phyloP scores from a whole-genome alignment of 192 early-diverging fungal species.

The Phlyctochytrium arcticum region DNA sequence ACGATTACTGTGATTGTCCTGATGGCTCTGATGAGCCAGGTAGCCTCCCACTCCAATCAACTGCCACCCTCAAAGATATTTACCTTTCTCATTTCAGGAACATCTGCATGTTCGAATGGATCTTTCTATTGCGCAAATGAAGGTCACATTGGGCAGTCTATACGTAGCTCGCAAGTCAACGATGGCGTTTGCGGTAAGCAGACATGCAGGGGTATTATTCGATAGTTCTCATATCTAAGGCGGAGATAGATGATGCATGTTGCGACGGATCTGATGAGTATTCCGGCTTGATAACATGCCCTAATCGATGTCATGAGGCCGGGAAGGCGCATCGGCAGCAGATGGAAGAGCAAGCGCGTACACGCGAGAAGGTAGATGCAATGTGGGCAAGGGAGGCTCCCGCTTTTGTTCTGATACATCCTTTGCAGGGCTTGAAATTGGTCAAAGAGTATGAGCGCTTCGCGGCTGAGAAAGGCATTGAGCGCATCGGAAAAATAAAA shows the following conservation, averaged over 20 bases:
- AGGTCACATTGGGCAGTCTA: constrained; percentile 64
- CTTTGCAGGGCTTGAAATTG: constrained; percentile 27
- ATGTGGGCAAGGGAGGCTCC: background rate
- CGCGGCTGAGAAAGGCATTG: constrained; percentile 5
- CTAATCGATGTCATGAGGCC: constrained; percentile 69
- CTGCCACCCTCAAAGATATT: no score
- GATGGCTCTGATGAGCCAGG: constrained; percentile 96
- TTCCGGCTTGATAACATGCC: constrained; percentile 55
- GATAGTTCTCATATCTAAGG: background rate
- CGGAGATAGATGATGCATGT: constrained; percentile 67
- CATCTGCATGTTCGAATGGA: constrained; percentile 81
- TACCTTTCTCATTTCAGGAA: constrained; percentile 60
- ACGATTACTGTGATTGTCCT: constrained; percentile 95
- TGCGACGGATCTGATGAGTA: constrained; percentile 96
- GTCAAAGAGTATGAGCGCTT: constrained; percentile 7
- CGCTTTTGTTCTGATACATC: background rate
- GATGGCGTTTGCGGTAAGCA: constrained; percentile 87
- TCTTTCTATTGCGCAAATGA: constrained; percentile 79
- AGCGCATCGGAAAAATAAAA: constrained; percentile 13
- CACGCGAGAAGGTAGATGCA: background rate
- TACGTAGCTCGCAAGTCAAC: constrained; percentile 75
- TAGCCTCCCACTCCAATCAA: no score
- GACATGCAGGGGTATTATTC: background rate
- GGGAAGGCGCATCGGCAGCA: constrained; percentile 33
- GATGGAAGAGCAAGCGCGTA: background rate